phyloP scores from a whole-genome alignment of 2,329 filamentous ascomycete genomes.

The Myriosclerotinia scirpicola region DNA sequence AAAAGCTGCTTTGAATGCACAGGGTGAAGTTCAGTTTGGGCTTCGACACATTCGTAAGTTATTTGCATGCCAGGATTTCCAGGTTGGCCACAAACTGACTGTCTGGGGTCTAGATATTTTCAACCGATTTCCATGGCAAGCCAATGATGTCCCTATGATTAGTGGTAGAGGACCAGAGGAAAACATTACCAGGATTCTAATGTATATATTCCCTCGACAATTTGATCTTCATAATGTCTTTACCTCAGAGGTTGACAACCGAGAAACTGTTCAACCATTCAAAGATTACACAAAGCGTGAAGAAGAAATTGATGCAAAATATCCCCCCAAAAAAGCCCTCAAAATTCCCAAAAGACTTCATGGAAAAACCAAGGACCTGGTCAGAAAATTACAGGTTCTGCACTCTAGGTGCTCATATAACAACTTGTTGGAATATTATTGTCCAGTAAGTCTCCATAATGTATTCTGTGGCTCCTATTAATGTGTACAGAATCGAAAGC shows the following conservation, averaged over 20 bases:
- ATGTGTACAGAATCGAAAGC: conserved; percentile 26
- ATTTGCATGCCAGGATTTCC: conserved; percentile 9
- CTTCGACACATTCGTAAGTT: conserved; percentile 76
- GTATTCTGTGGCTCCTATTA: conserved; percentile 6
- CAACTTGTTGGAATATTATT: conserved; percentile 79
- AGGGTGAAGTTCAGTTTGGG: conserved; percentile 68
- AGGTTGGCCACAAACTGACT: conserved; percentile 32
- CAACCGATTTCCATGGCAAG: conserved; percentile 59
- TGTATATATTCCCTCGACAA: conserved; percentile 91
- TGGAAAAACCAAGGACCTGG: conserved; percentile 58
- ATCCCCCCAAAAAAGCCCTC: conserved; percentile 31
- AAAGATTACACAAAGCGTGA: conserved; percentile 87
- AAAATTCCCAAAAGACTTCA: conserved; percentile 67
- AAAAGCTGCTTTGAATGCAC: conserved; percentile 66
- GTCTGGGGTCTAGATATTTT: conserved; percentile 64
- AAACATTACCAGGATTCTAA: conserved; percentile 72
- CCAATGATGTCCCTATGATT: neutral
- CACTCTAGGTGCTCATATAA: conserved; percentile 77
- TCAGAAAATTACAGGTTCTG: conserved; percentile 66
- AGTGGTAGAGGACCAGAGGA: conserved; percentile 9
- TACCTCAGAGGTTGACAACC: conserved; percentile 63
- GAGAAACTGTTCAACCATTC: conserved; percentile 69
- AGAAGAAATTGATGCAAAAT: conserved; percentile 63
- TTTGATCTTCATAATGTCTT: conserved; percentile 94
- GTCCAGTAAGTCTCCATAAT: conserved; percentile 50